Percentiles rank a stretch among this genome's conserved stretches.
Evolutionary conservation across 768 basidiomycete genomes (phyloP).

Genomic region (Termitomyces sp.): DNA sequence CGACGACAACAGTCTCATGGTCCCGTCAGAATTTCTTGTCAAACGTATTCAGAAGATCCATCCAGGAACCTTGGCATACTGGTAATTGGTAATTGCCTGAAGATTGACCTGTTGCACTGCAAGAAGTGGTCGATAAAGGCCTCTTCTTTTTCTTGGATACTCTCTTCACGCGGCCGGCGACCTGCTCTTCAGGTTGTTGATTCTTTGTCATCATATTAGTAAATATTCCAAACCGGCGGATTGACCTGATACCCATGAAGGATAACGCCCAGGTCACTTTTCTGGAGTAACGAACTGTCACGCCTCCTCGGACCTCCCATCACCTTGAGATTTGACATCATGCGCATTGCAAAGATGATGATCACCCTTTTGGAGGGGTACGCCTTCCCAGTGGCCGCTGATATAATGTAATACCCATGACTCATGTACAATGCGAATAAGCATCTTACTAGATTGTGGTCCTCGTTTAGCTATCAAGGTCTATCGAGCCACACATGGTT

Average conservation of each 20-base stretch:
- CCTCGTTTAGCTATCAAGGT: not conserved
- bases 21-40: slow-evolving; percentile 12
- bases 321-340: not conserved
- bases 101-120: not conserved
- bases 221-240: not conserved
- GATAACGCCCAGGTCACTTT: not conserved
- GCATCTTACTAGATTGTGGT: not conserved
- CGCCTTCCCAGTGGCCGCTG: not conserved
- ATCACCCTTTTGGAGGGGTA: not conserved
- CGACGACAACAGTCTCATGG: not conserved
- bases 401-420: no score
- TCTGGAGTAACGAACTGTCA: not conserved
- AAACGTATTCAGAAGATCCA: slow-evolving; percentile 16
- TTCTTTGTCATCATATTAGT: not conserved
- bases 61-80: slow-evolving; percentile 8
- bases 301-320: not conserved
- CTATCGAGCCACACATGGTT: not conserved
- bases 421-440: not conserved
- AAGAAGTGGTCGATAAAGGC: not conserved
- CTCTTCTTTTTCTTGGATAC: not conserved
- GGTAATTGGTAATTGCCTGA: slow-evolving; percentile 2
- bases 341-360: not conserved
- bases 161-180: not conserved
- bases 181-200: not conserved
- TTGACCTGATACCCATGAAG: no score